These are phyloP conservation scores for Podaxis pistillaris DNA, from an alignment of 768 basidiomycete genomes.

Conservation along the genomic window DNA sequence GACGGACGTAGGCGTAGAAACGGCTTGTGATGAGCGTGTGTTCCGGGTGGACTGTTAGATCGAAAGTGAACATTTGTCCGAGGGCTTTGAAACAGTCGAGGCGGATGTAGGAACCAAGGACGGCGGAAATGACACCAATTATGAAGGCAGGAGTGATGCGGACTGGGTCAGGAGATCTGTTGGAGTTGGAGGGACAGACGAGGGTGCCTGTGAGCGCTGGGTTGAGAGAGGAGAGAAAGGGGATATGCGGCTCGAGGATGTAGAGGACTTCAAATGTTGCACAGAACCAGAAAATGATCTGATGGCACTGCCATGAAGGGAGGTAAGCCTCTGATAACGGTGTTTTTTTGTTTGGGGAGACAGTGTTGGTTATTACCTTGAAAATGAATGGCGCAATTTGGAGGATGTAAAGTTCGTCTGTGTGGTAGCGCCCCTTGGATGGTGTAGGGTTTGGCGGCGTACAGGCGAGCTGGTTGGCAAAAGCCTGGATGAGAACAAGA, in stretches of 20 bases:
- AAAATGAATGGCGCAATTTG: conserved; percentile 58
- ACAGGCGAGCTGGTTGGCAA: conserved; percentile 49
- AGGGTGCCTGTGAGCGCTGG: conserved; percentile 28
- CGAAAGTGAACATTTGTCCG: conserved; percentile 56
- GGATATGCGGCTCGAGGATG: conserved; percentile 30
- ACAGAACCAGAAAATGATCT: conserved; percentile 47
- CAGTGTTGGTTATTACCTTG: conserved; percentile 33
- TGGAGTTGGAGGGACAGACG: conserved; percentile 27
- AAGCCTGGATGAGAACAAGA: conserved; percentile 48
- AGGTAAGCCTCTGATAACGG: neutral
- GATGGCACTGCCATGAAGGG: conserved; percentile 40
- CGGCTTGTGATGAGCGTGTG: conserved; percentile 52
- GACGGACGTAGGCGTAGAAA: conserved; percentile 51
- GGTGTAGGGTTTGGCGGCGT: conserved; percentile 58
- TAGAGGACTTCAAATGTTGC: conserved; percentile 49
- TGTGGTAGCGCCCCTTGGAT: conserved; percentile 50
- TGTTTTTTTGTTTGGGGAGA: neutral
- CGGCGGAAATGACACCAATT: conserved; percentile 40
- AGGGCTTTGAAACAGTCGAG: conserved; percentile 53
- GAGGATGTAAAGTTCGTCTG: conserved; percentile 47
- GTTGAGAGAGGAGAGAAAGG: conserved; percentile 29
- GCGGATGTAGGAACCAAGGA: conserved; percentile 46
- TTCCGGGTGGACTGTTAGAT: conserved; percentile 51
- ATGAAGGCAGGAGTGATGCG: conserved; percentile 42
- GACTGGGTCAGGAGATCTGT: conserved; percentile 26